Base-by-base conservation (phyloP, 2,329 filamentous ascomycete species). In the Penicillium sp. region DNA sequence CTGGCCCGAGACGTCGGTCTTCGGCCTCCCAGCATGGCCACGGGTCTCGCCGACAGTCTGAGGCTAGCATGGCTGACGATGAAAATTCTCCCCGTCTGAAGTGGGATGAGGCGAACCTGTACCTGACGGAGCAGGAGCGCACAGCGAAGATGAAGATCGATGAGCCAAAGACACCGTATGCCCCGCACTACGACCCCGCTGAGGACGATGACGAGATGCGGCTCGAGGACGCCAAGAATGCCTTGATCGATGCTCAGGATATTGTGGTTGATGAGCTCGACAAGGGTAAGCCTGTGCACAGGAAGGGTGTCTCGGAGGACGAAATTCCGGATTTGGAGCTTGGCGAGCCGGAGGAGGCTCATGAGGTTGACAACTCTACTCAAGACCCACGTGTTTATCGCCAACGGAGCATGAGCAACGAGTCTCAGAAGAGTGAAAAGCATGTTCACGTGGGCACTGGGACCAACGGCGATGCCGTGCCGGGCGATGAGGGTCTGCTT, bases 71-170 rank as follows among this genome's bases (percentile, higher is more conserved):
- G 41, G 73, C 79, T 20, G 82, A 85, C 18, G 82, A 85, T 49
- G 82, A 85, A 47, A 81, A 80, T 54, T 87, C 84, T 55, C 88
- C 89, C 60, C 87, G 92, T 59, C 82, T 99, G 64, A 96, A 97
- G 78, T 99, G 94, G 94, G 94, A 99, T 74, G 94, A 99, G 79
- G 94, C 90, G 44, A 99, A 99, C 71, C 83, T 99, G 29, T 99
- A 97, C 77, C 83, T 99, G 51, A 94, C 94, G 7, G 94, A 99
- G 78, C 93, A 97, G 75, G 91, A 97, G 76, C 92, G 90, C 75
- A 91, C 87, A 56, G 88, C 89, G 59, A 97, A 92, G 56, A 99
- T 99, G 94, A 99, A 97, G 82, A 99, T 99, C 62, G 90, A 92
- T 64, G 94, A 99, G 79, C 94, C 94, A 58, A 99, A 99, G 82